phyloP scores from a whole-genome alignment of 768 basidiomycete genomes.

The Xanthoconium stramineum region DNA sequence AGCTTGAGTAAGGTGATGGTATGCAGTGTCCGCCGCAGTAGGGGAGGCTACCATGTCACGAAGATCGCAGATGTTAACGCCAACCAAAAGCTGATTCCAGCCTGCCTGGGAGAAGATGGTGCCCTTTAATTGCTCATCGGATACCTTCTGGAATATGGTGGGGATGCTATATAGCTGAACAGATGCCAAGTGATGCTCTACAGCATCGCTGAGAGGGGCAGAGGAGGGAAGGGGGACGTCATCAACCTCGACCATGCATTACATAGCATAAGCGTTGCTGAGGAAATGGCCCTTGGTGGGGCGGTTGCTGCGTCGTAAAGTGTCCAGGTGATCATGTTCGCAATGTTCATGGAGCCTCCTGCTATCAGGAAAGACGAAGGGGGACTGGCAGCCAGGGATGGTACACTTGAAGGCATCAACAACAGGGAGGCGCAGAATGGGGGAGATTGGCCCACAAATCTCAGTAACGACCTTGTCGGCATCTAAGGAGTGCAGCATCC shows the following conservation, averaged over 20 bases:
- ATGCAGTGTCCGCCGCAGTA: neutral
- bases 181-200: too few species aligned
- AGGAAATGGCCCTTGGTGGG: too few species aligned
- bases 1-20: neutral
- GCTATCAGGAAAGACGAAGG: neutral
- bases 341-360: neutral
- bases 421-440: too few species aligned
- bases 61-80: neutral
- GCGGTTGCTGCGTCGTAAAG: too few species aligned
- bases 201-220: neutral
- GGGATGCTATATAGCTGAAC: too few species aligned
- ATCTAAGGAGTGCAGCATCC: too few species aligned
- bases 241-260: too few species aligned
- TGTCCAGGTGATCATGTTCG: too few species aligned
- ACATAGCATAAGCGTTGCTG: too few species aligned
- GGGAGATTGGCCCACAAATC: too few species aligned
- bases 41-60: neutral
- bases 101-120: neutral
- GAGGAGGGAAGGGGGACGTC: neutral
- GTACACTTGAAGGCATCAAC: neutral
- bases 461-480: too few species aligned
- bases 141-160: too few species aligned
- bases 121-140: neutral
- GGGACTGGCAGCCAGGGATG: neutral
- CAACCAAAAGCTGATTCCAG: neutral